Conservation (phyloP, 257 asterid species). For the Linderniella brevidens region DNA sequence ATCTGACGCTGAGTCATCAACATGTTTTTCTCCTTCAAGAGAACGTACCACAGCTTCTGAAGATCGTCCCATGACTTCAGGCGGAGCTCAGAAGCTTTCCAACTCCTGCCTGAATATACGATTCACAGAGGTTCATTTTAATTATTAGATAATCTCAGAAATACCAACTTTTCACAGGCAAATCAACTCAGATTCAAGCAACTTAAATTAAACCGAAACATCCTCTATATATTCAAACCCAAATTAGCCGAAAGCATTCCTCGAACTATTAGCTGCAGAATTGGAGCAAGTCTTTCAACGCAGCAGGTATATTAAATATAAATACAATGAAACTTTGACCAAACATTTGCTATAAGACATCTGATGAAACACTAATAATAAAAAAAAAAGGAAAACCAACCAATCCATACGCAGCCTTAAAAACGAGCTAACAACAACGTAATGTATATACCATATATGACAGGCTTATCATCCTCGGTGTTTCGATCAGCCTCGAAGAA, state of each 20-base stretch:
- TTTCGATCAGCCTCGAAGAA: slow-evolving; percentile 9
- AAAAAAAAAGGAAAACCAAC: too few species aligned
- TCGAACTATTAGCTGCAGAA: too few species aligned
- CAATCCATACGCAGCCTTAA: too few species aligned
- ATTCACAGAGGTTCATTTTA: slow-evolving; percentile 1
- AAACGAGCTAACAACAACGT: too few species aligned
- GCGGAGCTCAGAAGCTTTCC: slow-evolving; percentile 95
- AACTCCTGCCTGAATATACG: slow-evolving; percentile 47
- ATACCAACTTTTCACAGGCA: neutral
- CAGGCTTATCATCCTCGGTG: slow-evolving; percentile 1
- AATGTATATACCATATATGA: slow-evolving; percentile 2
- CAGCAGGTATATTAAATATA: too few species aligned
- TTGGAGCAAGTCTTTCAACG: too few species aligned
- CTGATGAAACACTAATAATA: too few species aligned
- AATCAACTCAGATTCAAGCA: neutral
- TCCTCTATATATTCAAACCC: too few species aligned
- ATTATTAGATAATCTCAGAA: neutral
- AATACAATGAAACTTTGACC: too few species aligned
- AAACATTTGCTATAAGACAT: too few species aligned
- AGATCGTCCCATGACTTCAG: slow-evolving; percentile 98
- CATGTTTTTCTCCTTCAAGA: slow-evolving; percentile 81
- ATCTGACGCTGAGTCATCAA: slow-evolving; percentile 88
- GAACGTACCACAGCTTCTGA: slow-evolving; percentile 83
- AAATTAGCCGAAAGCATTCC: too few species aligned
- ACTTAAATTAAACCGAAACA: neutral